Evolutionary conservation across 2,329 filamentous ascomycete genomes (phyloP).

Genomic region (Fusarium lateritium): DNA sequence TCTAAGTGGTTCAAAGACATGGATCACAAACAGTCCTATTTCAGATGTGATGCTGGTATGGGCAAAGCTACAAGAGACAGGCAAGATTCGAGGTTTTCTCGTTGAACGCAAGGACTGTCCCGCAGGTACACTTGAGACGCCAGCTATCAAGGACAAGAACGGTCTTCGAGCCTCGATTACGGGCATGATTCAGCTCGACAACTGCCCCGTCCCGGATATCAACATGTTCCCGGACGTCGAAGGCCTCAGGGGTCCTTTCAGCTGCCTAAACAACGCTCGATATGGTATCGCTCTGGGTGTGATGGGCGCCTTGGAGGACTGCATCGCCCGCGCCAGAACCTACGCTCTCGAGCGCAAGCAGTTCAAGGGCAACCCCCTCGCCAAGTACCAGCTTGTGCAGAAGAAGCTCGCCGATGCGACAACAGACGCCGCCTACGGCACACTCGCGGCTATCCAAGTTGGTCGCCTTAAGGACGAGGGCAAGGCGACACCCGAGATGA

Average conservation of each 20-base stretch:
- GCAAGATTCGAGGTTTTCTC: conserved; percentile 94
- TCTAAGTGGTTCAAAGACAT: conserved; percentile 88
- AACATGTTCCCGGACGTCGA: conserved; percentile 97
- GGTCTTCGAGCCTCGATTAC: conserved; percentile 94
- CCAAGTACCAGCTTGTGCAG: conserved; percentile 96
- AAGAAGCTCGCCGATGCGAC: conserved; percentile 96
- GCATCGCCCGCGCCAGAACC: conserved; percentile 81
- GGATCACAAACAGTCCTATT: conserved; percentile 96
- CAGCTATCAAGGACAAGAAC: conserved; percentile 94
- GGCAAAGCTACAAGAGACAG: conserved; percentile 92
- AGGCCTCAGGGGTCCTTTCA: conserved; percentile 90
- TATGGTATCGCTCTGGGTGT: conserved; percentile 95
- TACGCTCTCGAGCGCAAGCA: conserved; percentile 96
- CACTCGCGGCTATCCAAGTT: conserved; percentile 91
- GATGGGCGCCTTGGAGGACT: conserved; percentile 95
- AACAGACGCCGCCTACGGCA: conserved; percentile 92
- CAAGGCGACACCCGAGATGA: conserved; percentile 93
- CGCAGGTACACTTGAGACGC: conserved; percentile 90
- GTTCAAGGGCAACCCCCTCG: conserved; percentile 95
- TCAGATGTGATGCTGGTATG: conserved; percentile 88
- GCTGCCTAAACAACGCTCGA: conserved; percentile 92
- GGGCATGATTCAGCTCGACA: conserved; percentile 97
- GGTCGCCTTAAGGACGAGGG: conserved; percentile 94
- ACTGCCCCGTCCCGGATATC: conserved; percentile 86
- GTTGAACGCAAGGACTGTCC: conserved; percentile 89